Percentiles rank a stretch among this genome's conserved stretches.
Evolutionary conservation across 345 rosid species (phyloP).

Genomic region (Acer saccharum): DNA sequence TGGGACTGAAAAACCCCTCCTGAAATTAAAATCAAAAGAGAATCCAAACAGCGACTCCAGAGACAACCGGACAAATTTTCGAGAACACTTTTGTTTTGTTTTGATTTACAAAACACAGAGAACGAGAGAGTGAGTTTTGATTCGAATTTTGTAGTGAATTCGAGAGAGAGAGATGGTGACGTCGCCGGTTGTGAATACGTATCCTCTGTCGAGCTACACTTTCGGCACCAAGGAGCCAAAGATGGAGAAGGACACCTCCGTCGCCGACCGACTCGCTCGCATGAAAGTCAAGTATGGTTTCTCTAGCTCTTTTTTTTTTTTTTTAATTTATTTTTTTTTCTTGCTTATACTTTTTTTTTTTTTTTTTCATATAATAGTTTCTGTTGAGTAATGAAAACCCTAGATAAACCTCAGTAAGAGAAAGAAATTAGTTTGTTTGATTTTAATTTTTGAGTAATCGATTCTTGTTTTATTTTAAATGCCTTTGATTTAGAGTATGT

Average conservation of each 20-base stretch:
- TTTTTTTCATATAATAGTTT: background rate
- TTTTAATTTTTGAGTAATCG: too few species aligned
- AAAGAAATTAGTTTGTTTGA: background rate
- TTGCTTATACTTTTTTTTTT: background rate
- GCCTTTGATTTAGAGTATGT: background rate
- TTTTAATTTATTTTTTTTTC: background rate
- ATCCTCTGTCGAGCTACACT: conserved; percentile 91
- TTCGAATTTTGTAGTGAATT: background rate
- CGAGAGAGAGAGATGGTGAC: conserved; percentile 52
- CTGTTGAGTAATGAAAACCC: conserved; percentile 34
- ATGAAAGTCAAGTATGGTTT: conserved; percentile 86
- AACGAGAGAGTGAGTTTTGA: background rate
- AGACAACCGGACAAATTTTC: too few species aligned
- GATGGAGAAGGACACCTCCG: conserved; percentile 95
- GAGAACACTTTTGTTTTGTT: background rate
- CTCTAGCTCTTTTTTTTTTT: background rate
- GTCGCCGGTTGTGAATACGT: conserved; percentile 84
- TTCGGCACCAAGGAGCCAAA: conserved; percentile 96
- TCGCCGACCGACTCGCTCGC: conserved; percentile 97
- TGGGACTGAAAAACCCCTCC: background rate
- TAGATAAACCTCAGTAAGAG: conserved; percentile 34
- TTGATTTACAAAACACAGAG: background rate
- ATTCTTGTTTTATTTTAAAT: background rate
- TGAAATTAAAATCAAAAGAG: background rate
- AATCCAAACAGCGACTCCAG: background rate